phyloP scores from a whole-genome alignment of 2,329 filamentous ascomycete species.

The Teratosphaeria destructans region DNA sequence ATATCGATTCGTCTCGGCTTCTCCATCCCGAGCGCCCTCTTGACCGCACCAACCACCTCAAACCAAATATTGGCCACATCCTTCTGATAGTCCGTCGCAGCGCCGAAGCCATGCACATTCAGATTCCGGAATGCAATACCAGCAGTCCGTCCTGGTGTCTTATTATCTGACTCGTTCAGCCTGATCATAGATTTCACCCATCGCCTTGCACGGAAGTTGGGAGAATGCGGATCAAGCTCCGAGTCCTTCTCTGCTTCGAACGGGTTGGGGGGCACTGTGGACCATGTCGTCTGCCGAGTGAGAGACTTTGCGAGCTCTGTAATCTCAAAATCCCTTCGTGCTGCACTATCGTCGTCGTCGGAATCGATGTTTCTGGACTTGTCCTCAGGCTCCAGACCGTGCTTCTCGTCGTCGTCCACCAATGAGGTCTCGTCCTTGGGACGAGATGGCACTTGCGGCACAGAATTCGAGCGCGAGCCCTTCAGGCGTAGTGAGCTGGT shows the following conservation, averaged over 20 bases:
- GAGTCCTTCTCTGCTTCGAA: conserved; percentile 32
- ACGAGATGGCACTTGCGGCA: background rate
- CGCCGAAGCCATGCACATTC: conserved; percentile 40
- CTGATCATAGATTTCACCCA: conserved; percentile 43
- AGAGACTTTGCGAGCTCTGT: conserved; percentile 32
- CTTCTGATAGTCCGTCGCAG: conserved; percentile 42
- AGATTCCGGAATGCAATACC: conserved; percentile 38
- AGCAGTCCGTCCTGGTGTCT: conserved; percentile 33
- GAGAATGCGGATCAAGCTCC: conserved; percentile 35
- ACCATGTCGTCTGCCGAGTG: conserved; percentile 27
- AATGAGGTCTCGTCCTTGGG: background rate
- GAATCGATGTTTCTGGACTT: conserved; percentile 9
- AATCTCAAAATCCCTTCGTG: conserved; percentile 20
- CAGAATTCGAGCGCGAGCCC: background rate
- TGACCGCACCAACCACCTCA: conserved; percentile 29
- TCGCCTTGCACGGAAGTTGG: conserved; percentile 37
- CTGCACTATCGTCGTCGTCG: conserved; percentile 10
- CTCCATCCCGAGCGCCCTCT: conserved; percentile 22
- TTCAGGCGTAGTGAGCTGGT: background rate
- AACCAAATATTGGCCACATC: conserved; percentile 39
- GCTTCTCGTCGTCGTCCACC: conserved; percentile 11
- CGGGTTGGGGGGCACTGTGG: conserved; percentile 28
- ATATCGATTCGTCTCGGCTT: conserved; percentile 44
- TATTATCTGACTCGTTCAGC: conserved; percentile 33
- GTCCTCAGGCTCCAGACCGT: conserved; percentile 15